Evolutionary conservation across 1,284 basidiomycete species (phyloP), one percentile per base, ranked within the genome.

Genomic region (Clitocybe nebularis): DNA sequence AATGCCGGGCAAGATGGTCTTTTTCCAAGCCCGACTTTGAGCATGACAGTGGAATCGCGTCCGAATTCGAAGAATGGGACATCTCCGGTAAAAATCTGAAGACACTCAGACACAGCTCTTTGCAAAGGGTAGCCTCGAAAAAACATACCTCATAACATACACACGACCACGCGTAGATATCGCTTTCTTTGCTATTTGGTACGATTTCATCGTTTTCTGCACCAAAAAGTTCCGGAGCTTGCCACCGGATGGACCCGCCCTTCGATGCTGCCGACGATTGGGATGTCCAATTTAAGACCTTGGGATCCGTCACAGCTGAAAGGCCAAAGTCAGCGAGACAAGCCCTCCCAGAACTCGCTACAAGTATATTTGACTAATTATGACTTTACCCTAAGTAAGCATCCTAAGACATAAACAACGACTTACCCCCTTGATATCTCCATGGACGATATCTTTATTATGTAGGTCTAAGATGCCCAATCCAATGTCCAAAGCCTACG

Each of bases 271-370:
- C 40, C 33, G 41, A 34, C 19, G 32, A 5, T 48, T 32, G 29
- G 11, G 29, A 32, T 5, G 46, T 10, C 43, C 43, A 32, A 42
- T 39, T n/a, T 8, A 26, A 39, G 21, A 14, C 22, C n/a, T 23
- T 6, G 24, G 9, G 29, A 35, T 51, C 55, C 3, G 47, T 44
- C 9, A 54, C 36, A 5, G 45, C 46, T 5, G 59, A 55, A n/a
- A 61, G 52, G 16, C 61, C 61, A 41, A 62, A 62, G 36, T 62
- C 61, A 1, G 59, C 56, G 4, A 61, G 41, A 26, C 59, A 59
- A 21, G 58, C 59, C 6, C 51, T 46, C 28, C 48, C 51, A 2
- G 29, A 39, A 13, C 45, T 36, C 6, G 52, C 51, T 2, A 63
- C 51, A n/a, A 62, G 54, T 32, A 62, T 59, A 37, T 61, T 61